phyloP scores from a whole-genome alignment of 1,284 basidiomycete species.

The Bondarzewia mesenterica region DNA sequence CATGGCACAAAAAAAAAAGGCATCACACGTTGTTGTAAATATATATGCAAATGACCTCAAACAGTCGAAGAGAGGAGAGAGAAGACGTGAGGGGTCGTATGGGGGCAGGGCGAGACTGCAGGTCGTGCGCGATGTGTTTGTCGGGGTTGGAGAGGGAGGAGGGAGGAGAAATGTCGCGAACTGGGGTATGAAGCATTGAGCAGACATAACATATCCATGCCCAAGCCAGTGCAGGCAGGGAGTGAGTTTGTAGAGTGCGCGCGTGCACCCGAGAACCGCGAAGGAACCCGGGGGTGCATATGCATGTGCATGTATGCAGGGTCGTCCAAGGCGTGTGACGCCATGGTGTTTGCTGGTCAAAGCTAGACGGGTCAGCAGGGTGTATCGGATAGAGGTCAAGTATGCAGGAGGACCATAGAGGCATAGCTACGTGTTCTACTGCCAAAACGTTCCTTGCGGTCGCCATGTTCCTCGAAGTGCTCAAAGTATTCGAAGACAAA shows the following conservation, averaged over 20 bases:
- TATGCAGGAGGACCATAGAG: conserved; percentile 66
- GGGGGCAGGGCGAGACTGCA: not conserved
- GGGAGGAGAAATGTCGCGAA: not conserved
- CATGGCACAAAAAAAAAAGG: too few relatives aligned
- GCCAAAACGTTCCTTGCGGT: conserved; percentile 87
- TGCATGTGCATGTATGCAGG: not conserved
- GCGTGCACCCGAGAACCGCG: not conserved
- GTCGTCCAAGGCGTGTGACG: not conserved
- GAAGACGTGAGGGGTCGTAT: too few relatives aligned
- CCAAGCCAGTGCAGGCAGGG: not conserved
- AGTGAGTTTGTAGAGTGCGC: too few relatives aligned
- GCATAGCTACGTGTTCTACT: conserved; percentile 70
- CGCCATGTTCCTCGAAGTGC: conserved; percentile 78
- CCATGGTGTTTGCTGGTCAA: not conserved
- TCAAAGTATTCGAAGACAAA: conserved; percentile 59
- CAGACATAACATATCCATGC: not conserved
- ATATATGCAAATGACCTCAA: not conserved
- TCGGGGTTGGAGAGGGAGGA: too few relatives aligned
- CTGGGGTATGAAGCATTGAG: not conserved
- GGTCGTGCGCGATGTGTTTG: too few relatives aligned
- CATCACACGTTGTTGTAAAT: too few relatives aligned
- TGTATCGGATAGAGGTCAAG: not conserved
- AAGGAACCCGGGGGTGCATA: not conserved
- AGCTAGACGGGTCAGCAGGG: not conserved
- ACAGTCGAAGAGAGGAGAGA: not conserved